A percentile compares a stretch with the other conserved stretches of the same genome.
phyloP scores from a whole-genome alignment of 345 rosid genomes.

The Cardiospermum halicacabum region DNA sequence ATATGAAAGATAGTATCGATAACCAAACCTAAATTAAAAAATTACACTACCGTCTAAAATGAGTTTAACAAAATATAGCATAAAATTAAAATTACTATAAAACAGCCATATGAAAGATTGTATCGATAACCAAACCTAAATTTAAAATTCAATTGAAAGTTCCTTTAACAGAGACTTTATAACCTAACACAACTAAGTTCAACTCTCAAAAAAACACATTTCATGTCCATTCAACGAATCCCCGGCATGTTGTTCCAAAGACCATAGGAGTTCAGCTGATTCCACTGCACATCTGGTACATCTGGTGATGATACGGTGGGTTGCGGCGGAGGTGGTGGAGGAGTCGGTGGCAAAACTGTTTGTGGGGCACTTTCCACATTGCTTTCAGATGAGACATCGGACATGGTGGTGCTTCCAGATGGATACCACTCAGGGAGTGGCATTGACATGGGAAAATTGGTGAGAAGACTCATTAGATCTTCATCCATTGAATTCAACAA shows the following conservation, averaged over 20 bases:
- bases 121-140: too few relatives aligned
- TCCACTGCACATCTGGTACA: slow-evolving; percentile 23
- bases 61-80: too few relatives aligned
- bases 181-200: slow-evolving; percentile 5
- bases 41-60: too few relatives aligned
- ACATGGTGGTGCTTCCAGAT: slow-evolving; percentile 10
- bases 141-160: too few relatives aligned
- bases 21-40: too few relatives aligned
- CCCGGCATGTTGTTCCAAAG: slow-evolving; percentile 65
- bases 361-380: slow-evolving; percentile 9
- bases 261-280: slow-evolving; percentile 26
- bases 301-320: slow-evolving; percentile 22
- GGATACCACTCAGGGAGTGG: slow-evolving; percentile 71
- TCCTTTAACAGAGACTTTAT: too few relatives aligned
- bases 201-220: too few relatives aligned
- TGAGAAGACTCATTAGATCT: slow-evolving; percentile 57
- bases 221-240: slow-evolving; percentile 33
- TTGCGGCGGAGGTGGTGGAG: slow-evolving; percentile 9
- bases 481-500: slow-evolving; percentile 53
- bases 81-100: too few relatives aligned
- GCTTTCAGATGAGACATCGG: slow-evolving; percentile 20
- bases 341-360: slow-evolving; percentile 11
- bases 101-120: too few relatives aligned
- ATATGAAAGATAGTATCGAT: too few relatives aligned
- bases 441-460: slow-evolving; percentile 51